Evolutionary conservation across 2,329 filamentous ascomycete species (phyloP).

Genomic region (Stachybotrys chartarum): DNA sequence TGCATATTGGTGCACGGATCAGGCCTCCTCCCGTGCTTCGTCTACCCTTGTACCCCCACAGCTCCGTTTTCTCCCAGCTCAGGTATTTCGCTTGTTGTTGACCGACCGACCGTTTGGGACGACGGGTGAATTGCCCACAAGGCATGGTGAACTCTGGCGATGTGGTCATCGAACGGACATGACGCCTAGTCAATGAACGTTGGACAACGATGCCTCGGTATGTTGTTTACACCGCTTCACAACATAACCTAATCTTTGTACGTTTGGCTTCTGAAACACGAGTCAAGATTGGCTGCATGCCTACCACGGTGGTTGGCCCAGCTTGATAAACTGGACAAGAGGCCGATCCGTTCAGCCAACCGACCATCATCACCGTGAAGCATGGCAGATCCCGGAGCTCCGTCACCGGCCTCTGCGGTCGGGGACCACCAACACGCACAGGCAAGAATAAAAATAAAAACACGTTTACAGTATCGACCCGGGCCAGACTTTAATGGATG

Average conservation of each 20-base stretch:
- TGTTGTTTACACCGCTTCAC: too few relatives aligned
- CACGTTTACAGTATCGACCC: neutral
- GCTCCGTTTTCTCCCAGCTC: neutral
- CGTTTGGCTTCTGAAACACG: neutral
- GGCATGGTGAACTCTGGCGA: too few relatives aligned
- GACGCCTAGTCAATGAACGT: too few relatives aligned
- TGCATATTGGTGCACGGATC: neutral
- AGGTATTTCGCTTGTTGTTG: neutral
- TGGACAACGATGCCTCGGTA: too few relatives aligned
- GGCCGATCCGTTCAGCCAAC: neutral
- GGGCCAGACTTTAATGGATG: neutral
- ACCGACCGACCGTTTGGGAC: neutral
- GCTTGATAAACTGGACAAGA: neutral
- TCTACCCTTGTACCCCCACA: neutral
- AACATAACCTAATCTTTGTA: too few relatives aligned
- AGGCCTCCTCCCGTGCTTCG: neutral
- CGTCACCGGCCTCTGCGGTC: neutral
- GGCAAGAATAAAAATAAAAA: neutral
- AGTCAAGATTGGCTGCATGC: neutral
- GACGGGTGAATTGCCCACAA: too few relatives aligned
- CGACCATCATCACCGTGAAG: neutral
- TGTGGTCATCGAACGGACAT: too few relatives aligned
- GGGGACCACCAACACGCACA: neutral
- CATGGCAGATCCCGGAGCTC: neutral
- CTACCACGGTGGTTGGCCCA: neutral